These are phyloP conservation scores for Prunus fruticosa DNA, from an alignment of 306 rosid genomes.

Conservation along the genomic window DNA sequence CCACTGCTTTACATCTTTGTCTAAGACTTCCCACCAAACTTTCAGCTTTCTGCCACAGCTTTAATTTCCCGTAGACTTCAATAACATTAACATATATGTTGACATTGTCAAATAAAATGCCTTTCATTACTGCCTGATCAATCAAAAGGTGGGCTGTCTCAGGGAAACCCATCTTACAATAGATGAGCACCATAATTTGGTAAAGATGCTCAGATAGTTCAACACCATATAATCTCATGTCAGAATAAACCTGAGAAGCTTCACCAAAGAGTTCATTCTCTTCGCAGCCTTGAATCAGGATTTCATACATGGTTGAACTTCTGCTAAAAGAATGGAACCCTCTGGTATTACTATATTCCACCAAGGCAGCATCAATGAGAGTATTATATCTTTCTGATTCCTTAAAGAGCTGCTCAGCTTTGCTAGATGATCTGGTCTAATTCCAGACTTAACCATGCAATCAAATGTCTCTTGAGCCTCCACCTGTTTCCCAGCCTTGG, in stretches of 20 bases:
- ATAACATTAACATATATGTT: constrained; percentile 50
- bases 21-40: constrained; percentile 73
- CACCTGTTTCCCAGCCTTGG: constrained; percentile 66
- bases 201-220: constrained; percentile 60
- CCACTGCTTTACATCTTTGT: constrained; percentile 48
- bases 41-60: constrained; percentile 90
- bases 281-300: constrained; percentile 65
- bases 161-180: constrained; percentile 70
- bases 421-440: constrained; percentile 76
- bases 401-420: too few species aligned
- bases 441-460: constrained; percentile 76
- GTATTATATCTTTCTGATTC: too few species aligned
- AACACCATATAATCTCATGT: constrained; percentile 77
- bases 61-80: constrained; percentile 76
- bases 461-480: constrained; percentile 80
- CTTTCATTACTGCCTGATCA: constrained; percentile 57
- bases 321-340: constrained; percentile 52
- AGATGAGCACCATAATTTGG: constrained; percentile 57
- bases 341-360: constrained; percentile 54
- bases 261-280: constrained; percentile 59
- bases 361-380: constrained; percentile 78
- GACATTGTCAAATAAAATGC: constrained; percentile 35
- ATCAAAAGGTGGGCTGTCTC: constrained; percentile 85
- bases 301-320: constrained; percentile 64
- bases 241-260: constrained; percentile 83